phyloP scores from a whole-genome alignment of 140 eudicot species.

The Oenanthe javanica region DNA sequence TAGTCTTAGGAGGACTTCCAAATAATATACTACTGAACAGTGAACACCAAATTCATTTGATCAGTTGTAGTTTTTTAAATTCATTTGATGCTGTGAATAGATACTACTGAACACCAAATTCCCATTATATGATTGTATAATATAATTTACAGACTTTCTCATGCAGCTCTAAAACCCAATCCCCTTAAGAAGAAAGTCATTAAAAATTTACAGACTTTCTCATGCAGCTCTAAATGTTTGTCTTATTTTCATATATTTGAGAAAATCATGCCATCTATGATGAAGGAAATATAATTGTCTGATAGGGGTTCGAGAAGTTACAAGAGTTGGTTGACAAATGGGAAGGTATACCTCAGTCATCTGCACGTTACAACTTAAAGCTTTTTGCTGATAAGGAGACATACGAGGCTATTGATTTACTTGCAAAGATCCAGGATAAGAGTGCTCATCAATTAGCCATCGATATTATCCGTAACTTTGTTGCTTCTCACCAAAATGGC shows the following conservation, averaged over 20 bases:
- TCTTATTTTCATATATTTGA: background rate
- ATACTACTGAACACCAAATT: background rate
- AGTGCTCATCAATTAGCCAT: conserved; percentile 80
- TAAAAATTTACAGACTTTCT: background rate
- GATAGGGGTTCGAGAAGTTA: conserved; percentile 79
- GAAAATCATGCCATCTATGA: background rate
- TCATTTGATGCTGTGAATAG: background rate
- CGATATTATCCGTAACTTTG: conserved; percentile 73
- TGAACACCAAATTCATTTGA: no score
- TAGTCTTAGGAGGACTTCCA: background rate
- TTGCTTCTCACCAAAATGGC: conserved; percentile 77
- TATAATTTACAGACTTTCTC: background rate
- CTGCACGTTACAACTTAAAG: conserved; percentile 53
- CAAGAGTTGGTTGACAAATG: conserved; percentile 74
- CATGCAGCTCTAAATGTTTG: background rate
- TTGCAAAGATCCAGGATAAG: conserved; percentile 72
- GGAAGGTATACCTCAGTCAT: conserved; percentile 57
- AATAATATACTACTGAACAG: background rate
- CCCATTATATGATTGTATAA: background rate
- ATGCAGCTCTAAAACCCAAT: background rate
- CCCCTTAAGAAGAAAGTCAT: background rate
- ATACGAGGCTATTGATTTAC: conserved; percentile 63
- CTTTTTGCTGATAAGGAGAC: conserved; percentile 77
- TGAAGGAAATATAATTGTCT: background rate
- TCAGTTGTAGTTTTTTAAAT: background rate